These are phyloP conservation scores for Neofusicoccum ribis DNA, from an alignment of 2,329 filamentous ascomycete species.

Conservation along the genomic window DNA sequence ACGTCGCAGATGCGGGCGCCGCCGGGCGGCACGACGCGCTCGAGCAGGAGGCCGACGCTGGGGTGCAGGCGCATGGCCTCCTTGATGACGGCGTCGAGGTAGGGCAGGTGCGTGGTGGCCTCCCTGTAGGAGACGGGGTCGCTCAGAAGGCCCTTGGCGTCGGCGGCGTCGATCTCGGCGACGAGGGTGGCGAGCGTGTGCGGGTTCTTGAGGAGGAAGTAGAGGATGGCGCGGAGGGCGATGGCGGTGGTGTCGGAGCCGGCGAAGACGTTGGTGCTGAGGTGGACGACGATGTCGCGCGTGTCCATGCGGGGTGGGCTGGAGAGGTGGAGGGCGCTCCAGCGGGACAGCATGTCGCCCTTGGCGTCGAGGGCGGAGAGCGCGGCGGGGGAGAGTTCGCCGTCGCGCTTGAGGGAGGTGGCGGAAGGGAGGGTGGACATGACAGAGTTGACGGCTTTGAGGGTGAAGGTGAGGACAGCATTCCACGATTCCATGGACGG, in stretches of 20 bases:
- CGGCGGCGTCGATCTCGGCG: slow-evolving; percentile 27
- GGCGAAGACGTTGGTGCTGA: slow-evolving; percentile 37
- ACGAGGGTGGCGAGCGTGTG: slow-evolving; percentile 26
- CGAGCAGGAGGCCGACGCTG: slow-evolving; percentile 32
- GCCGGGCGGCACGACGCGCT: slow-evolving; percentile 32
- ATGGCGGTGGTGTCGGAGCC: slow-evolving; percentile 40
- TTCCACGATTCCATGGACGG: slow-evolving; percentile 40
- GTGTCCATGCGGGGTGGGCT: slow-evolving; percentile 36
- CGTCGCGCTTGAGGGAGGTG: slow-evolving; percentile 34
- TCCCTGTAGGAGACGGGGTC: slow-evolving; percentile 25
- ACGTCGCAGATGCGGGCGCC: slow-evolving; percentile 30
- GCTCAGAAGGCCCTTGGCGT: slow-evolving; percentile 23
- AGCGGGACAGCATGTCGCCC: slow-evolving; percentile 40
- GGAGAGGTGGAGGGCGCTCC: slow-evolving; percentile 32
- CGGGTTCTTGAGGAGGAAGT: slow-evolving; percentile 30
- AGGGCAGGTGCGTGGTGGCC: slow-evolving; percentile 36
- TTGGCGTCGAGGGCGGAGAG: slow-evolving; percentile 30
- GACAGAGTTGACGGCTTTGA: slow-evolving; percentile 34
- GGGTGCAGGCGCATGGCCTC: slow-evolving; percentile 49
- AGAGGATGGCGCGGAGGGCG: slow-evolving; percentile 37
- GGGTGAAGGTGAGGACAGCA: slow-evolving; percentile 33
- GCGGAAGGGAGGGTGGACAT: slow-evolving; percentile 31
- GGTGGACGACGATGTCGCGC: slow-evolving; percentile 36
- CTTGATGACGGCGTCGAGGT: slow-evolving; percentile 50
- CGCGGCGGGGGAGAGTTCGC: slow-evolving; percentile 31